These are phyloP conservation scores for Athelia sp. DNA, from an alignment of 1,284 basidiomycete genomes.

Conservation along the genomic window DNA sequence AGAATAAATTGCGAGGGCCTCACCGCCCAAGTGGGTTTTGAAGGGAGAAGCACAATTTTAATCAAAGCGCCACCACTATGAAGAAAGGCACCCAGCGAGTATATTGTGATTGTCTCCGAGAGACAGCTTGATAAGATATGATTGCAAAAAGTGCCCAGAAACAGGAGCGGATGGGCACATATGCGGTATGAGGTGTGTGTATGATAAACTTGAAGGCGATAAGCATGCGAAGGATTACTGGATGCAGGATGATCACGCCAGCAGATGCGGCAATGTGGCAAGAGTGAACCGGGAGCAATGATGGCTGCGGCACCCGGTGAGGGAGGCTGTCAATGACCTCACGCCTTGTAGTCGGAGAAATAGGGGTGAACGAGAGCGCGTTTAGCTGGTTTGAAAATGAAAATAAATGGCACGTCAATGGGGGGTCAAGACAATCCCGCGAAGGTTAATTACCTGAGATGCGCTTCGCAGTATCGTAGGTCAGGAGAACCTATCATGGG, in stretches of 20 bases:
- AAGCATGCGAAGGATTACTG: neutral
- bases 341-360: conserved; percentile 52
- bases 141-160: neutral
- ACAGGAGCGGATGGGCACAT: neutral
- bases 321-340: conserved; percentile 9
- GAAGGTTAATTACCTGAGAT: conserved; percentile 72
- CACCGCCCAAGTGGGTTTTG: too few species aligned
- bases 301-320: neutral
- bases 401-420: conserved; percentile 4
- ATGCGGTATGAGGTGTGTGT: neutral
- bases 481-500: conserved; percentile 64
- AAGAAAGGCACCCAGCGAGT: neutral
- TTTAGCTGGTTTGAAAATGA: conserved; percentile 54
- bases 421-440: conserved; percentile 1
- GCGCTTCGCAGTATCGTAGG: conserved; percentile 91
- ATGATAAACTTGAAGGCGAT: neutral
- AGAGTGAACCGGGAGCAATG: neutral
- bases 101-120: neutral
- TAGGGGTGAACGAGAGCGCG: conserved; percentile 82
- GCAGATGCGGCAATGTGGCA: neutral
- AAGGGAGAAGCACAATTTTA: too few species aligned
- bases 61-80: neutral
- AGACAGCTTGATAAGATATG: neutral
- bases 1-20: too few species aligned
- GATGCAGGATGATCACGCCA: neutral